Conservation (phyloP, 805 yeast species). For the Saccharomycopsis microspora region DNA sequence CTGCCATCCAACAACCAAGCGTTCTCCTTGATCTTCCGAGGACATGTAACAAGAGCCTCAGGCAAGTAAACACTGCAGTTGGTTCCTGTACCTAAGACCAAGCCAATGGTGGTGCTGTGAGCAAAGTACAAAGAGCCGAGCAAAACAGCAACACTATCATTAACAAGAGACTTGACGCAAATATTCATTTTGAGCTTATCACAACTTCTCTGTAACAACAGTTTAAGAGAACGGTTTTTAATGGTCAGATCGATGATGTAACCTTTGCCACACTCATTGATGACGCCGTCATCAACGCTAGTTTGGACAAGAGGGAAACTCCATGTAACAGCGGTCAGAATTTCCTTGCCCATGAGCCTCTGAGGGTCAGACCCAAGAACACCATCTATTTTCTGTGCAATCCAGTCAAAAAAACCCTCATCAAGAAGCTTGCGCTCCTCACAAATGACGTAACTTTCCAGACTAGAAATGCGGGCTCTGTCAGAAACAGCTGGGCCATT, state of each 20-base stretch:
- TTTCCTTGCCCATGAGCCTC: neutral
- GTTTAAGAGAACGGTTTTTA: conserved; percentile 1
- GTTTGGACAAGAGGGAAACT: conserved; percentile 14
- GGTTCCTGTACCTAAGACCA: conserved; percentile 19
- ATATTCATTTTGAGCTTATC: conserved; percentile 1
- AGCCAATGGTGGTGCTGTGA: conserved; percentile 2
- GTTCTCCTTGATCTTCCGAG: neutral
- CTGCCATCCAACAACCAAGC: neutral
- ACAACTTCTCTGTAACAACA: conserved; percentile 6
- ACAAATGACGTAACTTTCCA: neutral
- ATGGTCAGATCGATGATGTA: neutral
- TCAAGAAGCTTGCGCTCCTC: conserved; percentile 6
- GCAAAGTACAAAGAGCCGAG: conserved; percentile 3
- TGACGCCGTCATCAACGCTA: conserved; percentile 4
- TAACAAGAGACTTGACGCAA: neutral
- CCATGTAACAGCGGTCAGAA: conserved; percentile 12
- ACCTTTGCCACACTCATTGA: conserved; percentile 13
- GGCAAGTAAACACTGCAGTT: conserved; percentile 9
- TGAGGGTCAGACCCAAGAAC: neutral
- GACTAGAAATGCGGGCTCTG: neutral
- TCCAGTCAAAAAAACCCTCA: conserved; percentile 7
- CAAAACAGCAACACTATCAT: conserved; percentile 12
- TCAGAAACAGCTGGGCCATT: neutral
- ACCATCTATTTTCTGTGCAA: conserved; percentile 2
- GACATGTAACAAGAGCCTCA: neutral